Percentiles rank a stretch among this genome's conserved stretches.
Evolutionary conservation across 73 alveolate species (phyloP).

Genomic region (Tetrahymena elliotti): DNA sequence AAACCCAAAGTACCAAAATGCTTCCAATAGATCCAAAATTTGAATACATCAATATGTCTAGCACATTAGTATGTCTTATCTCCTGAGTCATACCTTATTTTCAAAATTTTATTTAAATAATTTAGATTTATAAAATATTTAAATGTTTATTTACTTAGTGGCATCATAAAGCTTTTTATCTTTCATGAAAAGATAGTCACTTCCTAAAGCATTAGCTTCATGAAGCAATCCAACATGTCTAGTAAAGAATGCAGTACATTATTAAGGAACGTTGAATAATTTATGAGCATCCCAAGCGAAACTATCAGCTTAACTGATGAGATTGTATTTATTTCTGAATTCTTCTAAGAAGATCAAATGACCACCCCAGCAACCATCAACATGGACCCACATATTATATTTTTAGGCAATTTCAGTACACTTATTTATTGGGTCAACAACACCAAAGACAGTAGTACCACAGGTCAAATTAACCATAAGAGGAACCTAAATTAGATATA

Average conservation of each 20-base stretch:
- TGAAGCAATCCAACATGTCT: slow-evolving; percentile 10
- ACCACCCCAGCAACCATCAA: slow-evolving; percentile 17
- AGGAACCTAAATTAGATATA: not conserved
- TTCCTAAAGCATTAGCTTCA: not conserved
- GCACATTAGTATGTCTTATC: slow-evolving; percentile 26
- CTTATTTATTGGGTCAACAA: not conserved
- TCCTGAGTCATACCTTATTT: not conserved
- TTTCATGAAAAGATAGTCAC: slow-evolving; percentile 7
- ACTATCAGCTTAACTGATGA: slow-evolving; percentile 3
- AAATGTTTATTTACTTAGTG: not conserved
- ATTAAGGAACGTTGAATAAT: not conserved
- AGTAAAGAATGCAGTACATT: slow-evolving; percentile 1
- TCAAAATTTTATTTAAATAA: not conserved
- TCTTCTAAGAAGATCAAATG: not conserved
- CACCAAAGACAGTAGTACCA: slow-evolving; percentile 24
- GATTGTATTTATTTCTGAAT: not conserved
- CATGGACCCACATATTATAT: slow-evolving; percentile 20
- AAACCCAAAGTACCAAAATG: slow-evolving; percentile 2
- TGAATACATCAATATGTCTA: slow-evolving; percentile 15
- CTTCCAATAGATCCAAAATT: slow-evolving; percentile 13
- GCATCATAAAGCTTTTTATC: not conserved
- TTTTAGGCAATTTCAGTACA: slow-evolving; percentile 4
- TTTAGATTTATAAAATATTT: not conserved
- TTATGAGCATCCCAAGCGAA: slow-evolving; percentile 33
- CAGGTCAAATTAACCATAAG: slow-evolving; percentile 11